Evolutionary conservation across 2,329 filamentous ascomycete genomes (phyloP).

Genomic region (Fusarium caatingaense): DNA sequence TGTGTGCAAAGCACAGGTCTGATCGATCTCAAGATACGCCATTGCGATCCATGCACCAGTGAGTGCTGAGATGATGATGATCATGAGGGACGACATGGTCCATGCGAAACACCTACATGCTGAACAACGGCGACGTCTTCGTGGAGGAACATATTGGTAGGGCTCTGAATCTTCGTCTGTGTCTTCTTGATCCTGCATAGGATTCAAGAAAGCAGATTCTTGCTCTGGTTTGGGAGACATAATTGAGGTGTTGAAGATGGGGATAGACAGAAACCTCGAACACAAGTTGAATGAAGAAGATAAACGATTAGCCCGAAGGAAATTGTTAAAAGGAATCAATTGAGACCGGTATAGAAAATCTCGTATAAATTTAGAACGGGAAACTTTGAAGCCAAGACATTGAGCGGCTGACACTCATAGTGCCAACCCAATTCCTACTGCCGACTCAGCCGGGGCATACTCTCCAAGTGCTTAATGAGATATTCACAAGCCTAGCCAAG

Average conservation of each 20-base stretch:
- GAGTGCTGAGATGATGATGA: slow-evolving; percentile 32
- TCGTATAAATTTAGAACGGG: slow-evolving; percentile 20
- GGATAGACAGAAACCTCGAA: not conserved
- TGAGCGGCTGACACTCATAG: slow-evolving; percentile 22
- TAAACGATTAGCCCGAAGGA: not conserved
- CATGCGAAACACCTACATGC: slow-evolving; percentile 32
- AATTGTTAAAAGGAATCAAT: not conserved
- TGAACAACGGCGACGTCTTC: slow-evolving; percentile 18
- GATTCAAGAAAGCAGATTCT: slow-evolving; percentile 35
- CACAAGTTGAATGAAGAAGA: not conserved
- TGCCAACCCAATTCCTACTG: slow-evolving; percentile 9
- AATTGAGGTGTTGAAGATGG: not conserved
- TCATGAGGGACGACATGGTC: slow-evolving; percentile 3
- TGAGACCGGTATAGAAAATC: not conserved
- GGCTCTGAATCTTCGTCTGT: slow-evolving; percentile 37
- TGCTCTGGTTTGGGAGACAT: slow-evolving; percentile 42
- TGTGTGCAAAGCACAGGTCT: slow-evolving; percentile 47
- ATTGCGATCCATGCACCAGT: slow-evolving; percentile 41
- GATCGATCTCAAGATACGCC: slow-evolving; percentile 37
- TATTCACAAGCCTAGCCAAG: slow-evolving; percentile 4
- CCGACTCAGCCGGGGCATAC: slow-evolving; percentile 15
- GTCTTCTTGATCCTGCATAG: slow-evolving; percentile 23
- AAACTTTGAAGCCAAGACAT: slow-evolving; percentile 6
- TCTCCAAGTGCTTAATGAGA: slow-evolving; percentile 16
- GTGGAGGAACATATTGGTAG: slow-evolving; percentile 28